These are phyloP conservation scores for Xerophyta viscosa DNA, from an alignment of 106 monocot genomes.

Conservation along the genomic window DNA sequence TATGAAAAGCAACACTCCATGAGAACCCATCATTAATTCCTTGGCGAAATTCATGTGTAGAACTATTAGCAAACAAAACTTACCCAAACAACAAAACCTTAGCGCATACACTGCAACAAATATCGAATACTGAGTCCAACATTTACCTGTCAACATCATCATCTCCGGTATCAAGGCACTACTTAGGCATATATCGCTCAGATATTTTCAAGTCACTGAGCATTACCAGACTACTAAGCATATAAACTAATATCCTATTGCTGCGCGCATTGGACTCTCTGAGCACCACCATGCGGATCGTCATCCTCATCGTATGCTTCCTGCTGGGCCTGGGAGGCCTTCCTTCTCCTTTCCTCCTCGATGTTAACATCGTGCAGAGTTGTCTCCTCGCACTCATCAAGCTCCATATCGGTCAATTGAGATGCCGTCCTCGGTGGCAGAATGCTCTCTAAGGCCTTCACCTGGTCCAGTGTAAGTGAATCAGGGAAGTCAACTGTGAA, in stretches of 20 bases:
- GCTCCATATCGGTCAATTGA: constrained; percentile 69
- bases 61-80: too few species aligned
- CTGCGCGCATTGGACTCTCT: constrained; percentile 84
- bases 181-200: too few species aligned
- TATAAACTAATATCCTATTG: constrained; percentile 35
- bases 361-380: constrained; percentile 82
- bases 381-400: constrained; percentile 91
- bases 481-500: constrained; percentile 90
- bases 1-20: too few species aligned
- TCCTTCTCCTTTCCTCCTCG: constrained; percentile 80
- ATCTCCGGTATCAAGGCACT: too few species aligned
- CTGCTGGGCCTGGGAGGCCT: constrained; percentile 51
- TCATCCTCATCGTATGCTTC: constrained; percentile 94
- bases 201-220: too few species aligned
- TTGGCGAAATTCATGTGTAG: too few species aligned
- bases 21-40: too few species aligned
- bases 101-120: too few species aligned
- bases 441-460: constrained; percentile 49
- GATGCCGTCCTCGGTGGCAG: constrained; percentile 50
- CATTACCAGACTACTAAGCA: too few species aligned
- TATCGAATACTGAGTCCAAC: too few species aligned
- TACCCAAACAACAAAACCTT: too few species aligned
- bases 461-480: constrained; percentile 46
- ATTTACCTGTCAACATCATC: too few species aligned
- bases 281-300: constrained; percentile 44